Evolutionary conservation across 805 yeast species (phyloP), one percentile per base, ranked within the genome.

Genomic region (Candida suzukii): DNA sequence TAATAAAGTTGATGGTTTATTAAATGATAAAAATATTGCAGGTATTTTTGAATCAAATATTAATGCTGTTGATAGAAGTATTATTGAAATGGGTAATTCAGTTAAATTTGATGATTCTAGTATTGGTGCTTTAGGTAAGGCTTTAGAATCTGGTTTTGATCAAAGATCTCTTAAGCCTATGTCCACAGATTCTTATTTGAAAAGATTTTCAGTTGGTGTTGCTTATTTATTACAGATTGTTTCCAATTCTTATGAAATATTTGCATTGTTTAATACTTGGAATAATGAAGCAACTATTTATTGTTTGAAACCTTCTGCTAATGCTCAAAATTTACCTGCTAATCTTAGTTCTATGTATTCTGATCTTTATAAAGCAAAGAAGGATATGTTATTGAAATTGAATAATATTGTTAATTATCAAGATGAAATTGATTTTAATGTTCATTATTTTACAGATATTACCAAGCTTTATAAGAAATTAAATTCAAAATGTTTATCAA

Each of bases 111-210:
- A 79, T 47, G 81, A 82, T 35, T 66, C 77, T 1, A 70, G 74
- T 41, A 74, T 86, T n/a, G 96, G 97, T 9, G 78, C 88, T 0
- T 66, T 95, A 10, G 95, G 97, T 8, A 76, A 74, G 52, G 95
- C 96, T 24, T 64, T 93, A 43, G 88, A 86, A 50, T 73, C 74
- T 44, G 99, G 99, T 0, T 95, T 95, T 60, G 77, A 83, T 13
- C 54, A 74, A 42, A 75, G 75, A 39, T 79, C 80, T 57, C 57
- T 76, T 41, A 64, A 66, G 24, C 56, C 63, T 40, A 63, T 72
- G 6, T 74, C 76, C 5, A 55, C 73, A 13, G 69, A 67, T 3
- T 60, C 67, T 34, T 87, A 88, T 51, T 61, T 88, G 47, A 61
- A 67, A 38, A 61, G 70, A 29, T 76, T 82, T 48, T 60, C 67